A percentile compares a stretch with the other conserved stretches of the same genome.
phyloP scores from a whole-genome alignment of 352 stramenopile species.

The Phytophthora hibernalis region DNA sequence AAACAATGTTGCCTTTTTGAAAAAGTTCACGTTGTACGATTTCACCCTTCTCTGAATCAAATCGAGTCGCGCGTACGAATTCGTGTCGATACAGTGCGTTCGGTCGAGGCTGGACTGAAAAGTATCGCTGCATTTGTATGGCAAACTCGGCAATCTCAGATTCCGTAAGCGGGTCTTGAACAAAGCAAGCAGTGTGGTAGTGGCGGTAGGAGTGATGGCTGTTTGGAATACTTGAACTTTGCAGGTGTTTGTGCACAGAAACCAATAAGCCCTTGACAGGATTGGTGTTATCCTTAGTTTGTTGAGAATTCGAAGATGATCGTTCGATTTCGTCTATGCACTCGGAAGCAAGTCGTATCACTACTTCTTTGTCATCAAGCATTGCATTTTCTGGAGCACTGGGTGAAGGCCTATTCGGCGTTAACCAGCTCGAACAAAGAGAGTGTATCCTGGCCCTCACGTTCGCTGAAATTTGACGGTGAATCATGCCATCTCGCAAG shows the following conservation, averaged over 20 bases:
- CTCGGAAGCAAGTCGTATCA: constrained; percentile 22
- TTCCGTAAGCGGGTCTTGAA: constrained; percentile 26
- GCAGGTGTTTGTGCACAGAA: constrained; percentile 12
- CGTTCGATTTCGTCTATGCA: constrained; percentile 27
- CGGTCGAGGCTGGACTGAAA: constrained; percentile 42
- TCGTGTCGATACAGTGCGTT: constrained; percentile 53
- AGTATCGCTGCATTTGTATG: constrained; percentile 43
- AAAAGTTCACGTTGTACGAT: constrained; percentile 30
- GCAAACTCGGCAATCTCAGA: constrained; percentile 14
- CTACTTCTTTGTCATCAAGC: background rate
- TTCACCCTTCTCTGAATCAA: background rate
- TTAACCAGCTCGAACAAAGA: constrained; percentile 19
- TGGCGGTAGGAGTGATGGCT: constrained; percentile 17
- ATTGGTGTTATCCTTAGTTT: background rate
- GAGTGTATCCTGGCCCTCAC: constrained; percentile 12
- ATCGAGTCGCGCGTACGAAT: constrained; percentile 33
- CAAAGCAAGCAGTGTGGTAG: constrained; percentile 41
- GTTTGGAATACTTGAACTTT: constrained; percentile 3
- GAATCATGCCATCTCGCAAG: constrained; percentile 20
- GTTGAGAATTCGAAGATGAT: background rate
- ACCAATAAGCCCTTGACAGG: background rate
- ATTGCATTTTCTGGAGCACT: background rate
- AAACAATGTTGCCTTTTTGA: constrained; percentile 64
- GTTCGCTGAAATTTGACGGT: constrained; percentile 10
- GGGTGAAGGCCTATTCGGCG: background rate